phyloP scores from a whole-genome alignment of 257 asterid species.

The Ilex aquifolium region DNA sequence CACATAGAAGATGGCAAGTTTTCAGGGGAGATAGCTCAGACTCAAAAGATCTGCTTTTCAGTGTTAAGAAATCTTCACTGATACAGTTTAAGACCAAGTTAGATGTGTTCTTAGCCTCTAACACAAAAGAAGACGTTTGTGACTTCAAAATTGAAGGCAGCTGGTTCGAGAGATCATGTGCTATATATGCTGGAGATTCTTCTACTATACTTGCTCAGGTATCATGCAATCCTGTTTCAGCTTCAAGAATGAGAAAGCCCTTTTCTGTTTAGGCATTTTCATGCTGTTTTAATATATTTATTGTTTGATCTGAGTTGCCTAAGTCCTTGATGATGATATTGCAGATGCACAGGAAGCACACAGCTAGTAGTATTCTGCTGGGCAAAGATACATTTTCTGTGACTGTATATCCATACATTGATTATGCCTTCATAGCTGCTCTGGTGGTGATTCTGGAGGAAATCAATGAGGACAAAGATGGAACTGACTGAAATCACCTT shows the following conservation, averaged over 20 bases:
- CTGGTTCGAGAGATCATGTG: conserved; percentile 55
- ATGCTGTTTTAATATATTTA: background rate
- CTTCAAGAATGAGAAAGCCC: background rate
- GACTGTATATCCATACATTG: conserved; percentile 70
- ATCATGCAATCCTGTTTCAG: background rate
- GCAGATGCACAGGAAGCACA: conserved; percentile 77
- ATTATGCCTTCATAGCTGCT: conserved; percentile 73
- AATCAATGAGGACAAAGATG: conserved; percentile 42
- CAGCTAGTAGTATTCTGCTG: conserved; percentile 41
- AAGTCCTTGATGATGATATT: background rate
- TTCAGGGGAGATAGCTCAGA: conserved; percentile 56
- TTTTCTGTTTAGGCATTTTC: background rate
- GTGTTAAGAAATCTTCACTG: conserved; percentile 46
- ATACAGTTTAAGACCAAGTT: conserved; percentile 47
- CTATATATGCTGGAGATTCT: conserved; percentile 48
- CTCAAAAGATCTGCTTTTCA: conserved; percentile 39
- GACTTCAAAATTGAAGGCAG: conserved; percentile 66
- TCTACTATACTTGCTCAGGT: conserved; percentile 63
- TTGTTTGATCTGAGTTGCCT: background rate
- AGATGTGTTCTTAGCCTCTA: conserved; percentile 45
- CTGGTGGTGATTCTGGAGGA: conserved; percentile 73
- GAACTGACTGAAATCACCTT: background rate
- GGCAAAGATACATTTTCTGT: conserved; percentile 70
- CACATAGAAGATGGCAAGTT: conserved; percentile 29
- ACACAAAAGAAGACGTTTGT: conserved; percentile 30